These are phyloP conservation scores for Cladophialophora bantiana DNA, from an alignment of 2,329 filamentous ascomycete species.

Conservation along the genomic window DNA sequence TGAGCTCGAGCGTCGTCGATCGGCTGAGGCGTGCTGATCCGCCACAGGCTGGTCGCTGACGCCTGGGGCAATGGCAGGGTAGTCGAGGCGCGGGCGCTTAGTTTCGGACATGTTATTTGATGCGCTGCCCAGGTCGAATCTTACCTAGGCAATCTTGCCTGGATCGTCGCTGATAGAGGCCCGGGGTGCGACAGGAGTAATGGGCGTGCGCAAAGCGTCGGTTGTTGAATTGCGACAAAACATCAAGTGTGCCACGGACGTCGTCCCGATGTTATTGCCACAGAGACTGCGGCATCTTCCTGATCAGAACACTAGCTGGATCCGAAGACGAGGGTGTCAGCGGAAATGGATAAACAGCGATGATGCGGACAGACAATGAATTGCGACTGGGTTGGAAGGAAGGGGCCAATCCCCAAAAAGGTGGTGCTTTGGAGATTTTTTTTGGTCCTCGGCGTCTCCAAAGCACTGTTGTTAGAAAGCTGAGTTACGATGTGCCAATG, in stretches of 20 bases:
- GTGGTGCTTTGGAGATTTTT: background rate
- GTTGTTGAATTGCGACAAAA: background rate
- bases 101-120: constrained; percentile 28
- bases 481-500: no score
- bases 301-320: background rate
- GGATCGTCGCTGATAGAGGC: constrained; percentile 3
- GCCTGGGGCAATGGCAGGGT: constrained; percentile 9
- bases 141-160: background rate
- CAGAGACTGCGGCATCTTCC: background rate
- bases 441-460: background rate
- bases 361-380: background rate
- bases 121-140: constrained; percentile 9
- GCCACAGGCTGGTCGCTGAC: constrained; percentile 11
- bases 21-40: background rate
- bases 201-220: background rate
- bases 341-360: background rate
- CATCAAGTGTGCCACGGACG: background rate
- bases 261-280: background rate
- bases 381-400: background rate
- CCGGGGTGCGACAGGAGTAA: background rate
- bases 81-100: constrained; percentile 32
- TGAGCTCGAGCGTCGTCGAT: constrained; percentile 20
- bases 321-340: background rate
- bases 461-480: background rate
- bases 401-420: background rate